Percentiles rank a stretch among this genome's conserved stretches.
phyloP scores from a whole-genome alignment of 2,329 filamentous ascomycete species.

The Paecilomyces niveus region DNA sequence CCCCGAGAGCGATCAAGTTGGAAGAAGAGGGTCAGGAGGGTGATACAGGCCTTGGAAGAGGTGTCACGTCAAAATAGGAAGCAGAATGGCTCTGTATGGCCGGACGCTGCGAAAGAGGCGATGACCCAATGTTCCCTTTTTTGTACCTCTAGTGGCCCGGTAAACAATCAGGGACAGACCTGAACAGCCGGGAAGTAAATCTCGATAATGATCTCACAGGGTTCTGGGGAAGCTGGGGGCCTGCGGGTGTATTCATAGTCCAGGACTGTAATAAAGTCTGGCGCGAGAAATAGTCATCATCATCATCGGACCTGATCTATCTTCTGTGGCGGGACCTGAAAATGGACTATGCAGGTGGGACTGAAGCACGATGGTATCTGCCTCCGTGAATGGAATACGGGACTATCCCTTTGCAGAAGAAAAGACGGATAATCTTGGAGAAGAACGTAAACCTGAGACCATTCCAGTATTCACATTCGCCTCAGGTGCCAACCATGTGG shows the following conservation, averaged over 20 bases:
- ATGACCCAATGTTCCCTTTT: background rate
- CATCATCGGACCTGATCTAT: background rate
- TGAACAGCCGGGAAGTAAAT: background rate
- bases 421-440: background rate
- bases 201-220: background rate
- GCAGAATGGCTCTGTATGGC: background rate
- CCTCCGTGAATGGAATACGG: background rate
- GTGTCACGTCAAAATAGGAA: background rate
- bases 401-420: background rate
- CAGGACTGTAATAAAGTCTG: background rate
- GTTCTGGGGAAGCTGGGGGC: background rate
- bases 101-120: background rate
- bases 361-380: background rate
- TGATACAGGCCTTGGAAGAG: background rate
- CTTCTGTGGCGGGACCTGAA: background rate
- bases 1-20: background rate
- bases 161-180: background rate
- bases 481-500: constrained; percentile 28
- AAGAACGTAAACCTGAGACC: background rate
- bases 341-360: background rate
- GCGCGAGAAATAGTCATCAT: background rate
- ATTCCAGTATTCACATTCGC: background rate
- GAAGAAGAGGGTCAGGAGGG: background rate
- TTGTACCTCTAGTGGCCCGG: background rate
- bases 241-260: background rate